Evolutionary conservation across 345 rosid genomes (phyloP), one percentile per base, ranked within the genome.

Genomic region (Psidium friedrichsthalianum): DNA sequence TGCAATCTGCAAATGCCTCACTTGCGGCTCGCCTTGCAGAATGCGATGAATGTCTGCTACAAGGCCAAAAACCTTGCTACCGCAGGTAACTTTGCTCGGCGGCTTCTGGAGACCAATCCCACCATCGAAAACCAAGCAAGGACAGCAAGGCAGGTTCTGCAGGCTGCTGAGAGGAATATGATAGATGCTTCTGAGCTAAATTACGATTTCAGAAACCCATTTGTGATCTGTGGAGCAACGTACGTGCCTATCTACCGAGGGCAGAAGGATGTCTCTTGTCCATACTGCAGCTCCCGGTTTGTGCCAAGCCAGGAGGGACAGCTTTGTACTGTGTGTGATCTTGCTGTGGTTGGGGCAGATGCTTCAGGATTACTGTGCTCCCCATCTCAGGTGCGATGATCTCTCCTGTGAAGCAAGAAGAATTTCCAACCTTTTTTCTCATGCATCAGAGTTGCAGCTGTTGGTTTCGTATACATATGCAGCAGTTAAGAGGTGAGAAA

Each of bases 361-460:
- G 98, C 99, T 61, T 97, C 98, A 5, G 99, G 99, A 56, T 88
- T 97, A 92, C 90, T 94, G 8, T 95, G 99, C 86, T 97, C 98
- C 87, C 94, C 95, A 24, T 89, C 99, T 64, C 99, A 93, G 89
- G 89, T 92, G 40, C 93, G 96, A 76, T 94, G 91, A 94, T 83
- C 76, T 53, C 56, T 69, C 80, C 25, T 69, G 80, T 69, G 80
- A 69, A 69, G 47, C 25, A 18, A 69, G 21, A 51, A 51, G 47
- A 69, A 36, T 69, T 69, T 69, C 47, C 80, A 3, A 36, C 80
- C 80, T 20, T 80, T 55, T 51, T 51, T 51, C 52, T 36, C 56
- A 51, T 18, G 81, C 8, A 47, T 84, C 81, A 69, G 85, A 59
- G 81, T 84, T 49, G 69, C 74, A 47, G 80, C 80, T 36, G 76